Conservation (phyloP, 2,329 filamentous ascomycete species). For the Aspergillus calidoustus region DNA sequence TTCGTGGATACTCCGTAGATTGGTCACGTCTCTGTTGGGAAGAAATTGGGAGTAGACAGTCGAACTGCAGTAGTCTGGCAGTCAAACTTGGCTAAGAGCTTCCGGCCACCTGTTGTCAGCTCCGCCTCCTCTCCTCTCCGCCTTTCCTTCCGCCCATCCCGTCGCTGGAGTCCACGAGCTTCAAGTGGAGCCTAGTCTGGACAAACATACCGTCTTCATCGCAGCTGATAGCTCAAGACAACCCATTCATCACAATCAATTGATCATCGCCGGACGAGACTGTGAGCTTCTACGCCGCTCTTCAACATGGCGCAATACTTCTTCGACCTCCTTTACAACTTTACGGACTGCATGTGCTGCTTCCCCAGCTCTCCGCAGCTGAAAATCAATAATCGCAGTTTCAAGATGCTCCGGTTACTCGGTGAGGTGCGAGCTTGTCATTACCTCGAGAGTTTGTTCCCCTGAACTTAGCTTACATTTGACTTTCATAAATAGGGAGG, state of each 20-base stretch:
- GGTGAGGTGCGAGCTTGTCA: constrained; percentile 71
- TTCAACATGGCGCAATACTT: constrained; percentile 76
- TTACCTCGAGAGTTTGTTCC: not conserved
- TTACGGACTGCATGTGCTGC: constrained; percentile 94
- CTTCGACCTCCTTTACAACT: constrained; percentile 85
- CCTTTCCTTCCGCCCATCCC: constrained; percentile 16
- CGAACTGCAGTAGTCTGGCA: not conserved
- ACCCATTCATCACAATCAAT: not conserved
- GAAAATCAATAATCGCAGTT: constrained; percentile 91
- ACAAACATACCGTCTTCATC: not conserved
- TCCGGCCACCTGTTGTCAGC: not conserved
- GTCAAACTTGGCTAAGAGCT: not conserved
- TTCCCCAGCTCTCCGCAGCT: constrained; percentile 93
- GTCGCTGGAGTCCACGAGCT: constrained; percentile 4
- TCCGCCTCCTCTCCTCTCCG: constrained; percentile 11
- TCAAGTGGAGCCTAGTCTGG: not conserved
- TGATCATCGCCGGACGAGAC: not conserved
- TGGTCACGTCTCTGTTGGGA: not conserved
- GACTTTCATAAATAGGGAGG: constrained; percentile 66
- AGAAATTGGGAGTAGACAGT: not conserved
- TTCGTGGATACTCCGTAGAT: not conserved
- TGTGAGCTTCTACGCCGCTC: not conserved
- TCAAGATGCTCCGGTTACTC: constrained; percentile 91
- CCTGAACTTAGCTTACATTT: constrained; percentile 17
- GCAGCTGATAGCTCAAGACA: not conserved